Evolutionary conservation across 2,329 filamentous ascomycete genomes (phyloP).

Genomic region (Aspergillus sp.): DNA sequence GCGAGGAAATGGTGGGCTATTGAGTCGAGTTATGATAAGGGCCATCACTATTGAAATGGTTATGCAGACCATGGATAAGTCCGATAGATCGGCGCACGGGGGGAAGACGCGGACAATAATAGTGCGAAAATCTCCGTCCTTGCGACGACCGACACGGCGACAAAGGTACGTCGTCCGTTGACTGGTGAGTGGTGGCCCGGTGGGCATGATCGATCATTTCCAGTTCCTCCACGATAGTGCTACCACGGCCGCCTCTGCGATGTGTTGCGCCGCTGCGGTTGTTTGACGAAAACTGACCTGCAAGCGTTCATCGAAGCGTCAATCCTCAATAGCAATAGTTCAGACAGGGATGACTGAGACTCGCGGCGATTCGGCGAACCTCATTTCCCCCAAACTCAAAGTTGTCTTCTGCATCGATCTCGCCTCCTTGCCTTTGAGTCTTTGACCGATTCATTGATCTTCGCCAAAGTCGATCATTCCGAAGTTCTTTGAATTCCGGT

Average conservation of each 20-base stretch:
- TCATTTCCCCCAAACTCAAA: not conserved
- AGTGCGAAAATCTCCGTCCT: conserved; percentile 18
- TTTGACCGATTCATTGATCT: conserved; percentile 4
- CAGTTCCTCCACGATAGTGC: conserved; percentile 8
- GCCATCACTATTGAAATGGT: conserved; percentile 10
- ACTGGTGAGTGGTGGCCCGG: no score
- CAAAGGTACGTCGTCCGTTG: not conserved
- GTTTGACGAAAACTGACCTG: not conserved
- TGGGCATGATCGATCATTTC: conserved; percentile 21
- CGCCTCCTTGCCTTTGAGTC: not conserved
- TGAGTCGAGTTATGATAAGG: not conserved
- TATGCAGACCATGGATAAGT: conserved; percentile 11
- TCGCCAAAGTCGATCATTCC: conserved; percentile 4
- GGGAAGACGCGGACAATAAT: conserved; percentile 12
- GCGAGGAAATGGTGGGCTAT: not conserved
- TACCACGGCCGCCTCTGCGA: not conserved
- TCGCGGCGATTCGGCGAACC: not conserved
- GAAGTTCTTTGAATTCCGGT: conserved; percentile 3
- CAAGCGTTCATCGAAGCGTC: not conserved
- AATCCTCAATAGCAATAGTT: not conserved
- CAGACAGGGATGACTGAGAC: not conserved
- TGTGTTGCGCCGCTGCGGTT: not conserved
- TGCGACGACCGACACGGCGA: not conserved
- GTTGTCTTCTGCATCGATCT: conserved; percentile 18
- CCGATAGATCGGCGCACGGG: conserved; percentile 19